Conservation (phyloP, 768 basidiomycete species). For the Suillus luteus region DNA sequence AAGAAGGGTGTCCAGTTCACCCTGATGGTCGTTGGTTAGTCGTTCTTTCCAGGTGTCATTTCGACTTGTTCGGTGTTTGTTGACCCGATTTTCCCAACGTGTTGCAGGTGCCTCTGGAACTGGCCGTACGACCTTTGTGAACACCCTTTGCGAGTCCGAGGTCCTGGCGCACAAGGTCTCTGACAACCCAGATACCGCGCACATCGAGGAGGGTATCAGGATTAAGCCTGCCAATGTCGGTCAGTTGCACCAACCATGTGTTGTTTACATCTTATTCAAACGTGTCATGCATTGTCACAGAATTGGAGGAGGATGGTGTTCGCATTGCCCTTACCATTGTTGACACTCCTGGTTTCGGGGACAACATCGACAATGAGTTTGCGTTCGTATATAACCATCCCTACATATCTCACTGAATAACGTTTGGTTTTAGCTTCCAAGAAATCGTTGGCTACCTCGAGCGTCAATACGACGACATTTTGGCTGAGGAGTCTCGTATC, state of each 20-base stretch:
- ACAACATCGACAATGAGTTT: constrained; percentile 98
- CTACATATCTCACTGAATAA: constrained; percentile 11
- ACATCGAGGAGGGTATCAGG: constrained; percentile 90
- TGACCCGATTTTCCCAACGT: constrained; percentile 14
- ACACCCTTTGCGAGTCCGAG: constrained; percentile 97
- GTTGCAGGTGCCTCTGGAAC: constrained; percentile 90
- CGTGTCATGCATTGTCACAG: constrained; percentile 41
- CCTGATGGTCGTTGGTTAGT: constrained; percentile 95
- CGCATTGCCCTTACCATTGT: constrained; percentile 98
- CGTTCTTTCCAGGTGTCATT: not conserved
- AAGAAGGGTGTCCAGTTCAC: constrained; percentile 99
- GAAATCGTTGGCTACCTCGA: constrained; percentile 97
- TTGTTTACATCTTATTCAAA: not conserved
- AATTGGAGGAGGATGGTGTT: constrained; percentile 98
- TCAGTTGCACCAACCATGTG: constrained; percentile 30
- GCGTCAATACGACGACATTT: constrained; percentile 97
- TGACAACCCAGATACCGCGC: constrained; percentile 84
- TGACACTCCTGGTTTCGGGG: constrained; percentile 98
- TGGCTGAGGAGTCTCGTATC: constrained; percentile 98
- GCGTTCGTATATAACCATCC: constrained; percentile 60
- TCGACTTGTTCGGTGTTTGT: constrained; percentile 21
- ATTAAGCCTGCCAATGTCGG: constrained; percentile 96
- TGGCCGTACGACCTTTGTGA: constrained; percentile 97
- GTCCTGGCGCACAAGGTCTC: constrained; percentile 86
- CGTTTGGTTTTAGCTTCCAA: constrained; percentile 66